Evolutionary conservation across 2,329 filamentous ascomycete genomes (phyloP), one percentile per base, ranked within the genome.

Genomic region (Ambrosiella xylebori): DNA sequence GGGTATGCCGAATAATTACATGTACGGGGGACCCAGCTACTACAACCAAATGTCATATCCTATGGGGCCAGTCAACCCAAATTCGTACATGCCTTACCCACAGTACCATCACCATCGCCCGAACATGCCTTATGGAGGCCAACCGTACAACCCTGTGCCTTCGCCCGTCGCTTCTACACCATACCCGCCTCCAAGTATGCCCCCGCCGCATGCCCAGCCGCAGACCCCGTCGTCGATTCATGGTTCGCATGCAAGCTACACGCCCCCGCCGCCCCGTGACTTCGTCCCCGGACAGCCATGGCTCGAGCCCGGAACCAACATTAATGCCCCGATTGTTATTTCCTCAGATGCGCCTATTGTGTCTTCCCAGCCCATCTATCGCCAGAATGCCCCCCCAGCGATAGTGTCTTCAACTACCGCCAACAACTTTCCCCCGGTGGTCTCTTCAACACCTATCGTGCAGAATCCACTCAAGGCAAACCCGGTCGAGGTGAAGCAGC

Each of bases 131-230:
- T 15, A 53, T 39, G 35, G 35, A 37, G n/a, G 15, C 44, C 11
- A 15, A 49, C 15, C 15, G 44, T 53, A 53, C 38, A 36, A 36
- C 36, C 51, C 13, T 17, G 19, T 47, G 44, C 73, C 77, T 38
- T 78, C 77, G 56, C 76, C 78, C n/a, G 73, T 70, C 54, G 68
- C 79, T 67, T 73, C 77, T 57, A 74, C 80, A 59, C 71, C 82
- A 62, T 75, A 81, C 70, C 76, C 81, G 66, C 71, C 77, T 66
- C 70, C 79, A 66, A 68, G 71, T 37, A 67, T 68, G 15, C 69
- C 73, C 35, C 67, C 71, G 57, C 68, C 74, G 15, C 66, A 72
- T 45, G 56, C 47, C 35, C 69, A 70, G 58, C 70, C 75, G 17
- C 74, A 75, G 38, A 78, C 78, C 8, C 77, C 77, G 3, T 76